Evolutionary conservation across 805 yeast genomes (phyloP), one percentile per base, ranked within the genome.

Genomic region (Candida sonorensis): DNA sequence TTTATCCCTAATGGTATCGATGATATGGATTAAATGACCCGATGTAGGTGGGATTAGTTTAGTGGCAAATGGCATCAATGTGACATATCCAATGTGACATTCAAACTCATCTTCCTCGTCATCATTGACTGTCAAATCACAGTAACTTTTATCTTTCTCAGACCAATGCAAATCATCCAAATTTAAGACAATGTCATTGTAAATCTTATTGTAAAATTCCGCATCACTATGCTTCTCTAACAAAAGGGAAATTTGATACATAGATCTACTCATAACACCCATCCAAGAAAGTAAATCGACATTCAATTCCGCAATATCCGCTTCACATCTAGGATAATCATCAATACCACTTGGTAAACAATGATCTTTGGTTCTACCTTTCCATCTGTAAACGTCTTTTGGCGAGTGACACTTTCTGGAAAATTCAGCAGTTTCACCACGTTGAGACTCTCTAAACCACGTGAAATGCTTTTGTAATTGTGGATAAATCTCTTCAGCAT

Each of bases 341-440:
- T 92, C 98, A 23, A 92, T 55, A 0, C 98, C 98, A 56, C 94
- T 81, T 7, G 98, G 92, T 33, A 90, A 65, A 53, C 95, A 83
- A 48, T 85, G 96, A 3, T 78, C 72, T 14, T 67, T 62, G 0
- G 96, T 83, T 44, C 97, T 75, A 5, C 97, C 98, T 37, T 86
- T 72, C 98, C 98, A 92, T 53, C 95, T 68, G 54, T 81, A 92
- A 0, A 77, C 82, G 52, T 87, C 95, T 7, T 55, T 50, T 4
- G 40, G 33, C 4, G 79, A 67, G 14, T 66, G 60, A 13, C 67
- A 60, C 8, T 63, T 61, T 42, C 94, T 67, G 23, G 73, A 88
- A 57, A 83, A 83, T 35, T 81, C 88, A 9, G 70, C 76, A 9
- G 75, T 51, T 39, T 72, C 77, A 3, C 97, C 97, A 26, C 58